Conservation (phyloP, 2,329 filamentous ascomycete species). For the Fusarium brachygibbosum region DNA sequence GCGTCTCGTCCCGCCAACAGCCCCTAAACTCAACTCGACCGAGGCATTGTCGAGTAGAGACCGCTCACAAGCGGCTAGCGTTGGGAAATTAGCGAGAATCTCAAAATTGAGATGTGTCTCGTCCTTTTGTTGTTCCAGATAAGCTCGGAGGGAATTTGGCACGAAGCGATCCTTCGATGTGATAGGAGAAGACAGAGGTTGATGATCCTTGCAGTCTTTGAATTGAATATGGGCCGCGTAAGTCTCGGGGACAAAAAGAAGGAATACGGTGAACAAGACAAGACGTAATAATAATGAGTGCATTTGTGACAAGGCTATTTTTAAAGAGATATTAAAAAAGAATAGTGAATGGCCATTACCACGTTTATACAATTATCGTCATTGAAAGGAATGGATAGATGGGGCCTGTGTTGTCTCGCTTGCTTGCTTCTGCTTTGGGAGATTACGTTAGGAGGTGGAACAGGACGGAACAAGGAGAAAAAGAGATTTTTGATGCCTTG, state of each 20-base stretch:
- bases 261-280: constrained; percentile 1
- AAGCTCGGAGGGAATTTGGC: constrained; percentile 4
- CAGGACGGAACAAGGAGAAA: not conserved
- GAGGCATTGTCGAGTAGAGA: constrained; percentile 25
- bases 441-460: not conserved
- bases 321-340: not conserved
- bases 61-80: constrained; percentile 9
- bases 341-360: not conserved
- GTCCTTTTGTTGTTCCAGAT: constrained; percentile 11
- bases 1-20: constrained; percentile 34
- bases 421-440: constrained; percentile 7
- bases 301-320: constrained; percentile 2
- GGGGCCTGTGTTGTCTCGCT: constrained; percentile 10
- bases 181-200: not conserved
- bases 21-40: constrained; percentile 24
- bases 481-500: constrained; percentile 5
- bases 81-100: not conserved
- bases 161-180: constrained; percentile 2
- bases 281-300: constrained; percentile 7
- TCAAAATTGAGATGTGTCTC: constrained; percentile 18
- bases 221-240: constrained; percentile 35
- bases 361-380: not conserved
- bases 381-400: constrained; percentile 8
- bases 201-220: constrained; percentile 31
- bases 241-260: constrained; percentile 4